Conservation (phyloP, 192 early-diverging fungal genomes). For the Backusella parvicylindrica region DNA sequence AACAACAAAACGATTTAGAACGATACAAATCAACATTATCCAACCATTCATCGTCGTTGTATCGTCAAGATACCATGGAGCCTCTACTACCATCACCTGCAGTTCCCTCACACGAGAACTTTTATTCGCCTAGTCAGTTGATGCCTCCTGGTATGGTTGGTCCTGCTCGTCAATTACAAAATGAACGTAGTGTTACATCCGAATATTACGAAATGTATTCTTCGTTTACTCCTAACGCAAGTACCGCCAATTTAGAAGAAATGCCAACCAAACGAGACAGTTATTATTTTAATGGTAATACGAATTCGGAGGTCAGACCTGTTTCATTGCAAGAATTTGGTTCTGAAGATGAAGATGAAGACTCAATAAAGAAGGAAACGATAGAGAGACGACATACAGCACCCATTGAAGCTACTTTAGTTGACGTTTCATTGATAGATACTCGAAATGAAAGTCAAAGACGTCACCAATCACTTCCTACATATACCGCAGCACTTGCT, state of each 20-base stretch:
- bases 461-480: background rate
- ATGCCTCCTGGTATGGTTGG: background rate
- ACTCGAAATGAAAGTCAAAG: background rate
- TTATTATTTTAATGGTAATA: background rate
- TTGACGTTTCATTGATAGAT: background rate
- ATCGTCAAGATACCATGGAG: background rate
- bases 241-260: background rate
- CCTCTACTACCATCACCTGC: background rate
- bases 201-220: conserved; percentile 14
- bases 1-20: background rate
- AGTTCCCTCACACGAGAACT: background rate
- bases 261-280: background rate
- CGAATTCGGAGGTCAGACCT: background rate
- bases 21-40: background rate
- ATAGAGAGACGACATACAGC: background rate
- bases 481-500: background rate
- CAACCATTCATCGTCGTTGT: background rate
- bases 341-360: background rate
- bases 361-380: background rate
- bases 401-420: background rate
- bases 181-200: conserved; percentile 14
- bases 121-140: background rate
- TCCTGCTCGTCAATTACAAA: background rate
- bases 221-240: background rate
- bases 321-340: conserved; percentile 11